Evolutionary conservation across 2,329 filamentous ascomycete species (phyloP), one percentile per base, ranked within the genome.

Genomic region (Microcyclospora tardicrescens): DNA sequence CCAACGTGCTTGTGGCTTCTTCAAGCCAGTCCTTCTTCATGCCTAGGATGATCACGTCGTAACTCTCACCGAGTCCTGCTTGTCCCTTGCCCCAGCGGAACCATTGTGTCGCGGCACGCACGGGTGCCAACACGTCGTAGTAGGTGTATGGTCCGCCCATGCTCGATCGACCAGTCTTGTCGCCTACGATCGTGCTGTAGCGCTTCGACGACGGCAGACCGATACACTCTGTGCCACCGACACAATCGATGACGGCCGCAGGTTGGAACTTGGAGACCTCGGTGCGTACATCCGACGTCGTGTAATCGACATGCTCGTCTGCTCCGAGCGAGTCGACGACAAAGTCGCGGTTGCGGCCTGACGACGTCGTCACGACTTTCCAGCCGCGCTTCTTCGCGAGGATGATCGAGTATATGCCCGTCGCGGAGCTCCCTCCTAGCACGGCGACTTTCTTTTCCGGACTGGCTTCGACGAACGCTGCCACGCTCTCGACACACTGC

Each of bases 261-360:
- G 71, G 79, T 2, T 68, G 58, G 9, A 61, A 63, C 0, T 68
- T 67, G 40, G 63, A 62, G 2, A 81, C 56, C 1, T 54, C 59
- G n/a, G 62, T 58, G 9, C 67, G 51, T 2, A 80, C 60, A 50
- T 75, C 59, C 32, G 46, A 37, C 0, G 58, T 56, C 12, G 68
- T 72, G 52, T 81, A 81, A 49, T 81, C 73, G 34, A 80, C 63
- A 34, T 79, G 68, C 45, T 73, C 70, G 48, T 81, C 75, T 10
- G 77, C 78, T 2, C 76, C 76, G 3, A 82, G 57, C 3, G 60
- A 59, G 40, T 65, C 28, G 16, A 42, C 64, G 44, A 75, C 75
- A 5, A 81, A 61, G 33, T 72, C 68, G 0, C 67, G 61, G 32
- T 81, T 83, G 13, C 55, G 57, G 0, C 60, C 64, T 6, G 77